Conservation (phyloP, 2,329 filamentous ascomycete genomes). For the Pochonia chlamydosporia region DNA sequence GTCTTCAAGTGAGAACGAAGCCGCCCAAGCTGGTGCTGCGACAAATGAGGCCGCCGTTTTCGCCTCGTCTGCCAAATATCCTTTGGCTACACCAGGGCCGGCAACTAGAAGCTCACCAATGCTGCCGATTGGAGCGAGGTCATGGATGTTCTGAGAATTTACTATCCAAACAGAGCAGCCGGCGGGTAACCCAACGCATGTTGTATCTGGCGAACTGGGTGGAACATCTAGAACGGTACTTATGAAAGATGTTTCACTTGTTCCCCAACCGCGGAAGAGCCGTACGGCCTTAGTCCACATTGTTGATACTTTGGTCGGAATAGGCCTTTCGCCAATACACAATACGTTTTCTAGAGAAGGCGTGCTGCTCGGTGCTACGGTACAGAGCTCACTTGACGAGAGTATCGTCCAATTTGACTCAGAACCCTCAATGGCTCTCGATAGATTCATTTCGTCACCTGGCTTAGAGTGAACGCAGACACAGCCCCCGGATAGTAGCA, state of each 20-base stretch:
- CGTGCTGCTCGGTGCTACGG: too few relatives aligned
- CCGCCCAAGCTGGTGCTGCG: conserved; percentile 14
- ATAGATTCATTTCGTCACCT: neutral
- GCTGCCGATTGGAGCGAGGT: conserved; percentile 22
- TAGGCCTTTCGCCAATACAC: neutral
- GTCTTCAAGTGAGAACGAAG: neutral
- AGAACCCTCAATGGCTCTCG: neutral
- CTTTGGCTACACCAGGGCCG: conserved; percentile 30
- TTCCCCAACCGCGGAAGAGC: conserved; percentile 1
- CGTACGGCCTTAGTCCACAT: neutral
- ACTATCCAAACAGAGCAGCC: conserved; percentile 5
- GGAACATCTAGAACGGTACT: neutral
- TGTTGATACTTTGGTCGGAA: neutral
- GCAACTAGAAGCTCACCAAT: conserved; percentile 23
- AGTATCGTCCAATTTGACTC: neutral
- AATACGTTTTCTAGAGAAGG: neutral
- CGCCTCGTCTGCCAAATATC: conserved; percentile 33
- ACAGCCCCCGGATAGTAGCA: conserved; percentile 2
- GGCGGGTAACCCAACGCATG: neutral
- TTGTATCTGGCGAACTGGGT: neutral
- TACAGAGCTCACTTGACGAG: neutral
- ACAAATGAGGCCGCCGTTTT: conserved; percentile 26
- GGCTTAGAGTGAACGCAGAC: neutral
- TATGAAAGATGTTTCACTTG: conserved; percentile 1
- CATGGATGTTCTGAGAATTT: neutral